Conservation (phyloP, 805 yeast genomes). For the Yamadazyma kitorensis region DNA sequence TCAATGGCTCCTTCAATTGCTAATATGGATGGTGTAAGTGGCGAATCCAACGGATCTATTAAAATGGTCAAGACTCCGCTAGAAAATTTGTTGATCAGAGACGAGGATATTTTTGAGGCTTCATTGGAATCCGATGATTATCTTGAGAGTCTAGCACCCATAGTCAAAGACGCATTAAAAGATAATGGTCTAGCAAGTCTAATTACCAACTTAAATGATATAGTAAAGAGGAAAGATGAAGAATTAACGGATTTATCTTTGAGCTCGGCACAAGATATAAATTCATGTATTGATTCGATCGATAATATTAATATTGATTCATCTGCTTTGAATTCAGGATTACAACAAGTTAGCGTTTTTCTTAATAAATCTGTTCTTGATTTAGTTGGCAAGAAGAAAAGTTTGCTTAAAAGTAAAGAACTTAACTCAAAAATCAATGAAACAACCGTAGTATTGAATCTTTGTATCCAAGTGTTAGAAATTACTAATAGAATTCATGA, state of each 20-base stretch:
- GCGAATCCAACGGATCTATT: neutral
- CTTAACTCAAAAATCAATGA: constrained; percentile 67
- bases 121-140: constrained; percentile 63
- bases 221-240: constrained; percentile 57
- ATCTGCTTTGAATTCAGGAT: constrained; percentile 50
- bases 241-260: constrained; percentile 64
- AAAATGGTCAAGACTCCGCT: constrained; percentile 26
- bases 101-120: constrained; percentile 42
- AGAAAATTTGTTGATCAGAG: constrained; percentile 37
- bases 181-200: constrained; percentile 55
- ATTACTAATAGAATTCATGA: constrained; percentile 84
- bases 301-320: constrained; percentile 59
- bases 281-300: constrained; percentile 59
- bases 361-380: constrained; percentile 65
- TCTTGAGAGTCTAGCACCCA: constrained; percentile 76
- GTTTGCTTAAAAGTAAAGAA: constrained; percentile 58
- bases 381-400: constrained; percentile 60
- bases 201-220: constrained; percentile 51
- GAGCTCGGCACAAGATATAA: constrained; percentile 54
- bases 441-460: constrained; percentile 63
- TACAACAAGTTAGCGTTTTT: constrained; percentile 53
- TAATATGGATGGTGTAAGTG: neutral
- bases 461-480: constrained; percentile 79
- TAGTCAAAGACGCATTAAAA: constrained; percentile 60
- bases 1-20: constrained; percentile 11